A percentile compares a stretch with the other conserved stretches of the same genome.
Conservation (phyloP, 148 eudicot species). For the Tetragonia tetragonoides region DNA sequence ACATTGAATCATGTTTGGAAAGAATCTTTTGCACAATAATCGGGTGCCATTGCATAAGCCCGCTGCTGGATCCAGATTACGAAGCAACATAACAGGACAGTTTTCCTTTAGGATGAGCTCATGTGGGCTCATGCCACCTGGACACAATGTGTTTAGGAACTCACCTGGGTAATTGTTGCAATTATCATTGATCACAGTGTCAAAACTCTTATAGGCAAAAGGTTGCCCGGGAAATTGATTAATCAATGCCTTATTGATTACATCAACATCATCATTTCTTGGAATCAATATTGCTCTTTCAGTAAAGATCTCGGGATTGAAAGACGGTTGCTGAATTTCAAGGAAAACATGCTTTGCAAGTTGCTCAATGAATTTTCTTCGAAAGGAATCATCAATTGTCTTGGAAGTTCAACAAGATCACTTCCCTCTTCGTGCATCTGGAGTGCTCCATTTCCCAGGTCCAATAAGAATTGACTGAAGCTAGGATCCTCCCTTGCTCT, state of each 20-base stretch:
- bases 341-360: not conserved
- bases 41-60: constrained; percentile 19
- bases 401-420: not conserved
- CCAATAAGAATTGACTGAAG: not conserved
- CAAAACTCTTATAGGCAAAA: not conserved
- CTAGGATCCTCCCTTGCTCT: not conserved
- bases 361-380: too few species aligned
- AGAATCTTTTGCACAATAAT: constrained; percentile 5
- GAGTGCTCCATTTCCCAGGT: not conserved
- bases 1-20: not conserved
- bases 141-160: constrained; percentile 13
- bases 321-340: not conserved
- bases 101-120: constrained; percentile 3
- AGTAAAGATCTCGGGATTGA: not conserved
- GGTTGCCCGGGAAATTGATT: not conserved
- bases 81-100: constrained; percentile 9
- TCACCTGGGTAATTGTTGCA: not conserved
- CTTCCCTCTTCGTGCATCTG: not conserved
- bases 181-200: not conserved
- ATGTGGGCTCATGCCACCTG: constrained; percentile 18
- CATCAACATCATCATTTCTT: constrained; percentile 15
- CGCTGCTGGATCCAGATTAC: constrained; percentile 5
- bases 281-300: not conserved
- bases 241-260: not conserved
- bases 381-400: not conserved